phyloP scores from a whole-genome alignment of 2,329 filamentous ascomycete species.

The Metarhizium anisopliae region DNA sequence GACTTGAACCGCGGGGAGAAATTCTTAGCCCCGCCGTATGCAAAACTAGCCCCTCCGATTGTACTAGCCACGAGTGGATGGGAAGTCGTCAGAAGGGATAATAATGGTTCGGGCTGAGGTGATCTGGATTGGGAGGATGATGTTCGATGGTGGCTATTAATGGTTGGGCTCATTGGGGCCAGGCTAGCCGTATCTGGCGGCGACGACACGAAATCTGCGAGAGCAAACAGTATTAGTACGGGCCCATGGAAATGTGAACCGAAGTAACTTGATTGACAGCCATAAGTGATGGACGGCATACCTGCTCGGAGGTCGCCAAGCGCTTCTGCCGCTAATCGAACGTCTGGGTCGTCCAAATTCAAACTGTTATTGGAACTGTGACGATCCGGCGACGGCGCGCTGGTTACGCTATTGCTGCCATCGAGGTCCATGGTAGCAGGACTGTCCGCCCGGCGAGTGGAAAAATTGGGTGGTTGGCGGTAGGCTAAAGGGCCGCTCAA shows the following conservation, averaged over 20 bases:
- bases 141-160: conserved; percentile 1
- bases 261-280: neutral
- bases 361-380: conserved; percentile 37
- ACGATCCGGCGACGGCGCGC: conserved; percentile 35
- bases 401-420: conserved; percentile 26
- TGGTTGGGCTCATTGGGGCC: conserved; percentile 27
- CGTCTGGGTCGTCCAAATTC: conserved; percentile 57
- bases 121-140: conserved; percentile 18
- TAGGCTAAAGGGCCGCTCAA: conserved; percentile 41
- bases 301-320: conserved; percentile 60
- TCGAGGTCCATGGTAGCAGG: conserved; percentile 42
- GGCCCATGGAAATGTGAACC: neutral
- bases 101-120: conserved; percentile 63
- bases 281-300: neutral
- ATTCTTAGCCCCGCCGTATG: conserved; percentile 81
- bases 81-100: conserved; percentile 79
- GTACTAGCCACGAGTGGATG: conserved; percentile 81
- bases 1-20: conserved; percentile 83
- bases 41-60: conserved; percentile 74
- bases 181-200: conserved; percentile 39
- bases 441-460: conserved; percentile 30
- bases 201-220: conserved; percentile 56
- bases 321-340: conserved; percentile 64
- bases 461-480: conserved; percentile 14
- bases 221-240: neutral